Base-by-base conservation (phyloP, 164 flowering plant genomes). In the Paratinospora sagittata region DNA sequence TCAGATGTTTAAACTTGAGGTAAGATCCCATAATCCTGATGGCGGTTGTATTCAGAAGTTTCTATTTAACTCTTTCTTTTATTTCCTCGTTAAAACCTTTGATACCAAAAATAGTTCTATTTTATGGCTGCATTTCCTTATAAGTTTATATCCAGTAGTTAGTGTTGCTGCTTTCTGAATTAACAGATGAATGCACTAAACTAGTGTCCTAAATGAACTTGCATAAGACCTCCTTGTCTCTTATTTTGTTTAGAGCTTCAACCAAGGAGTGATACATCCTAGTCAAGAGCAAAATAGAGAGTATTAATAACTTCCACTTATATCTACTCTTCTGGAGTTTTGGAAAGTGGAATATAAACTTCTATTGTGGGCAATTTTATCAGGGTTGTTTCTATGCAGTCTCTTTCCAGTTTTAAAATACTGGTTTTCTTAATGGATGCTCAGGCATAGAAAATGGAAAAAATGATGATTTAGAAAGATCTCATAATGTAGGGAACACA, bases 1-100 rank as follows among this genome's bases (percentile, higher is more conserved):
- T 74, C 97, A 85, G 66, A 73, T 81, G 45, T 96, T 80, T 79
- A 93, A 89, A 78, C 86, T 96, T 71, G 98, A 93, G 99, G 99
- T 96, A 87, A 62, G 75, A 34, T 61, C 61, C 60, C 63, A n/a
- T 64, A 27, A 30, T 63, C 27, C 13, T 52, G 45, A 21, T 72
- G 62, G 21, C 69, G 7, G 39, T 3, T 52, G 2, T 67, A 11
- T 27, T 61, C n/a, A n/a, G n/a, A n/a, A n/a, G n/a, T n/a, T n/a
- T n/a, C n/a, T n/a, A n/a, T n/a, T n/a, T n/a, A n/a, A n/a, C n/a
- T n/a, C n/a, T 63, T 23, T 72, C 30, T 21, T 30, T 30, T 30
- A 0, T 14, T 9, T 43, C 47, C 47, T 14, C 47, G 3, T 43
- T 43, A 9, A 9, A 9, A 9, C 21, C 61, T 55, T 17, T 19